These are phyloP conservation scores for Delonix regia DNA, from an alignment of 306 rosid genomes.

Conservation along the genomic window DNA sequence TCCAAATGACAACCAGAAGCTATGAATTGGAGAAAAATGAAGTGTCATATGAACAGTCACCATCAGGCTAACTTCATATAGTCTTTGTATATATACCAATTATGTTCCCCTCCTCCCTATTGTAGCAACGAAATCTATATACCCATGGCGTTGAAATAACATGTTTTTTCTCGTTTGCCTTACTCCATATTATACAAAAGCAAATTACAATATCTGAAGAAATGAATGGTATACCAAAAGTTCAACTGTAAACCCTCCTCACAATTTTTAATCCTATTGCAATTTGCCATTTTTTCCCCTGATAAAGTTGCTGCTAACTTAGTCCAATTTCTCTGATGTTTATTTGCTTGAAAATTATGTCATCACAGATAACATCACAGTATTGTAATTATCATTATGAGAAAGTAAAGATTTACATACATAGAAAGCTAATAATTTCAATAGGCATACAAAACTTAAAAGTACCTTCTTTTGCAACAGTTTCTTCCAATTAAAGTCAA, in stretches of 20 bases:
- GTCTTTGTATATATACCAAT: background rate
- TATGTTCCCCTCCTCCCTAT: background rate
- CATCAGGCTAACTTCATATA: background rate
- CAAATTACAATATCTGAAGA: background rate
- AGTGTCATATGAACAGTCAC: background rate
- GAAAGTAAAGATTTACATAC: slow-evolving; percentile 3
- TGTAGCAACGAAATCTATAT: background rate
- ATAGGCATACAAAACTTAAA: slow-evolving; percentile 17
- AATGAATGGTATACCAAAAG: background rate
- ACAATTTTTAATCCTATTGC: background rate
- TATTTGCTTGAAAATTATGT: background rate
- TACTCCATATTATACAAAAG: background rate
- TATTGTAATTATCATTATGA: background rate
- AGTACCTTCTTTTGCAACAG: slow-evolving; percentile 90
- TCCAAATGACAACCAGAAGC: background rate
- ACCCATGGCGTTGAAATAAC: background rate
- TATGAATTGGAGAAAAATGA: background rate
- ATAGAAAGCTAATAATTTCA: background rate
- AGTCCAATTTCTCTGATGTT: background rate
- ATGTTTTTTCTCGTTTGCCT: background rate
- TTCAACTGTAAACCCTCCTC: background rate
- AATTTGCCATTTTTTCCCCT: background rate
- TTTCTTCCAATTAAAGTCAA: slow-evolving; percentile 93
- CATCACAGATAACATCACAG: background rate
- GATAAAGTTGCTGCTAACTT: background rate